A percentile compares a stretch with the other conserved stretches of the same genome.
phyloP scores from a whole-genome alignment of 768 basidiomycete genomes.

The Tulasnella calospora region DNA sequence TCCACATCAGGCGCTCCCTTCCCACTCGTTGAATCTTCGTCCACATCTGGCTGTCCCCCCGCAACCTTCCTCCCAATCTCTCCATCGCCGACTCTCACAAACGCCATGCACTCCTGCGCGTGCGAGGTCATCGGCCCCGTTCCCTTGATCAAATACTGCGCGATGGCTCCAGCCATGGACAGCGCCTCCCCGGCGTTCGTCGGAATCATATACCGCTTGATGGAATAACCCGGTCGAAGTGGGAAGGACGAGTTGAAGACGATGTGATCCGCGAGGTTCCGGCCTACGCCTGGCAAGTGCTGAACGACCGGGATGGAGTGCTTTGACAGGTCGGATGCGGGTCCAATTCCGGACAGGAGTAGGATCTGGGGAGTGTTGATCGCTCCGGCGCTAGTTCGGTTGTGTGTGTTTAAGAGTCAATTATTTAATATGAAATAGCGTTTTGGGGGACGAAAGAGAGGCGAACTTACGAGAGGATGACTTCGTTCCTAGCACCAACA shows the following conservation, averaged over 20 bases:
- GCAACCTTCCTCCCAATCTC: neutral
- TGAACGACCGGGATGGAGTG: slow-evolving; percentile 53
- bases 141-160: neutral
- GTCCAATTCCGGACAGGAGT: slow-evolving; percentile 58
- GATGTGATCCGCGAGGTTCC: slow-evolving; percentile 66
- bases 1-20: slow-evolving; percentile 25
- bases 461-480: slow-evolving; percentile 28
- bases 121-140: neutral
- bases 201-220: neutral
- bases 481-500: slow-evolving; percentile 26
- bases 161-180: neutral
- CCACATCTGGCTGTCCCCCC: neutral
- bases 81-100: neutral
- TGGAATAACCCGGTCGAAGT: neutral
- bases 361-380: slow-evolving; percentile 41
- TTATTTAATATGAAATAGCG: neutral
- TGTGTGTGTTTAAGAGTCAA: neutral
- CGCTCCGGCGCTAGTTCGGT: slow-evolving; percentile 35
- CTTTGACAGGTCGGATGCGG: slow-evolving; percentile 50
- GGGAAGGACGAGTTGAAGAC: slow-evolving; percentile 32
- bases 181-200: neutral
- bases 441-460: neutral
- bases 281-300: slow-evolving; percentile 70
- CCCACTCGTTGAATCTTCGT: slow-evolving; percentile 16
- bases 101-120: slow-evolving; percentile 11